A percentile compares a stretch with the other conserved stretches of the same genome.
Conservation (phyloP, 2,329 filamentous ascomycete genomes). For the Fusarium cicatricum region DNA sequence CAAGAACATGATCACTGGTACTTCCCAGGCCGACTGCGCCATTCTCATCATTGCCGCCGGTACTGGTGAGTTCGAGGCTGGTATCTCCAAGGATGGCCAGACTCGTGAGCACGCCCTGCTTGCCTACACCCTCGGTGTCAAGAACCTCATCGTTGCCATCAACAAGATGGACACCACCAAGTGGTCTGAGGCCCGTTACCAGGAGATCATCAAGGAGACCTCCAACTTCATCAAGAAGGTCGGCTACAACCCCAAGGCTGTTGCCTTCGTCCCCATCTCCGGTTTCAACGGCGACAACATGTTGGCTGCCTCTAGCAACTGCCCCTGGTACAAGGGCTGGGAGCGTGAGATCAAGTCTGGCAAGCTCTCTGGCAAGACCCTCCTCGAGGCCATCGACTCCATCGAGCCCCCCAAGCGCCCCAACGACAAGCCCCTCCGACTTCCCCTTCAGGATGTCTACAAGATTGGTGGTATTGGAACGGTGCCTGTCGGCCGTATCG, state of each 20-base stretch:
- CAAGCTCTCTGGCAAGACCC: constrained; percentile 93
- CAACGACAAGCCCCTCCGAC: constrained; percentile 99
- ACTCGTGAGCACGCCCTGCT: constrained; percentile 99
- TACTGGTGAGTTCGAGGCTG: constrained; percentile 99
- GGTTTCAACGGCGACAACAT: constrained; percentile 99
- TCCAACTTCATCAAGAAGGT: constrained; percentile 99
- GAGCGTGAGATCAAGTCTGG: constrained; percentile 92
- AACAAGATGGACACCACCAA: constrained; percentile 99
- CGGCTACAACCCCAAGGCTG: constrained; percentile 99
- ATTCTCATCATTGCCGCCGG: constrained; percentile 99
- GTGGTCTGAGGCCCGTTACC: constrained; percentile 95
- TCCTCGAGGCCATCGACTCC: constrained; percentile 97
- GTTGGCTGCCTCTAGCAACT: constrained; percentile 88
- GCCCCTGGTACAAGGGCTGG: constrained; percentile 99
- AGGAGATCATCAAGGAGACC: constrained; percentile 99
- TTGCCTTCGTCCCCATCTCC: constrained; percentile 99
- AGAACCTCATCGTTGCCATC: constrained; percentile 99
- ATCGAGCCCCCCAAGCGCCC: constrained; percentile 94
- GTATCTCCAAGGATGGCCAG: constrained; percentile 99
- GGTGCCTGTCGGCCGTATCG: constrained; percentile 99
- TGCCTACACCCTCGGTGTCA: constrained; percentile 99
- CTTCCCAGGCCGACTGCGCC: constrained; percentile 99
- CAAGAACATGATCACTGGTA: constrained; percentile 99
- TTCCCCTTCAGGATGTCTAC: constrained; percentile 99
- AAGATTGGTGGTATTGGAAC: constrained; percentile 99